Base-by-base conservation (phyloP, 768 basidiomycete genomes). In the Tulasnella sp. region DNA sequence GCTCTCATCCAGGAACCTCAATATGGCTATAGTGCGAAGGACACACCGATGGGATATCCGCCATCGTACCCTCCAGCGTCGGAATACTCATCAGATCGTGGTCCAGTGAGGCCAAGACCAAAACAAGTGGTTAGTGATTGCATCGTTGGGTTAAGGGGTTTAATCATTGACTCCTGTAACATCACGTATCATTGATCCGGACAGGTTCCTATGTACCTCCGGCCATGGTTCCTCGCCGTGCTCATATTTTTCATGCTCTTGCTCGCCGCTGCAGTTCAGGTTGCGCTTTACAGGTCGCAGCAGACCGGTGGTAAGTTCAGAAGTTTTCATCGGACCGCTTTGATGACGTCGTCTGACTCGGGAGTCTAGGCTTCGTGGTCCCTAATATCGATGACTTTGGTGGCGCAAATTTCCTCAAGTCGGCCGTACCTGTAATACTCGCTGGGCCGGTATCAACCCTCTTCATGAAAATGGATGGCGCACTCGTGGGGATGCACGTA, bases 351-450 rank as follows among this genome's bases (percentile, higher is more conserved):
- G n/a, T 48, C 45, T 48, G 45, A 48, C 45, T 7, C 15, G 5
- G 5, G 5, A 38, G 34, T 15, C 34, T 15, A 38, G 34, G 34
- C 34, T 38, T 38, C 34, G 34, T 38, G 34, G 34, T 38, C 5
- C 34, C 34, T 5, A 38, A 38, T 38, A 5, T 59, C 32, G 58
- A 49, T 29, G 26, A 50, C 2, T 59, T 59, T 32, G 58, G 58
- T n/a, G 50, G 58, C 5, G 15, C 24, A n/a, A 59, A 59, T 23
- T 59, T 50, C 23, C 47, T 59, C 58, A 59, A 59, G 58, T 59
- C 58, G 8, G 58, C 50, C 11, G 13, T 59, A 3, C 58, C 58
- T 10, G 58, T 59, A 8, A 10, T 59, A 10, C 42, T 59, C 4
- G 43, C 50, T 17, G 32, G 15, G 9, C 58, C 58, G 4, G 38